Evolutionary conservation across 2,329 filamentous ascomycete genomes (phyloP).

Genomic region (Ophiostoma himal-ulmi): DNA sequence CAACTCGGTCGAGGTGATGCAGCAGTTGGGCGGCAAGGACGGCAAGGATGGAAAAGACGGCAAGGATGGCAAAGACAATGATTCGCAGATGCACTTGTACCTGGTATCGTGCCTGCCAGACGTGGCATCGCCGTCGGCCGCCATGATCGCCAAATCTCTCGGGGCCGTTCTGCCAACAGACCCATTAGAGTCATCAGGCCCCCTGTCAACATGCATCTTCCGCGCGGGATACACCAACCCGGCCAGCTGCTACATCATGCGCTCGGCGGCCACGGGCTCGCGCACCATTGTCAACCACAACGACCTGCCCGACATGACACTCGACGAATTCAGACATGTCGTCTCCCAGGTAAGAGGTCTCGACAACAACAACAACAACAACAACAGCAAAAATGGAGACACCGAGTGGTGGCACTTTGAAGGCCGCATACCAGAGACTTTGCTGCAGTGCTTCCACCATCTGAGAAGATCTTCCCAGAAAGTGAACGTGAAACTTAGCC

Average conservation of each 20-base stretch:
- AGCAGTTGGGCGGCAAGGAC: constrained; percentile 48
- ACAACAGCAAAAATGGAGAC: constrained; percentile 27
- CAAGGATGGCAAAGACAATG: neutral
- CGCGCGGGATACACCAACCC: constrained; percentile 49
- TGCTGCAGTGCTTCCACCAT: constrained; percentile 52
- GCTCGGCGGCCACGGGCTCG: constrained; percentile 52
- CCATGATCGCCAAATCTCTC: constrained; percentile 41
- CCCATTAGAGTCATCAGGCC: constrained; percentile 36
- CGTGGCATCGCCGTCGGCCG: constrained; percentile 44
- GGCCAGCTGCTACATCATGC: constrained; percentile 64
- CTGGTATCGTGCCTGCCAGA: constrained; percentile 51
- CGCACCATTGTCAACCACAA: constrained; percentile 68
- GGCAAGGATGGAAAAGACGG: no score
- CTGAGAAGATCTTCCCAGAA: constrained; percentile 31
- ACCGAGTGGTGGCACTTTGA: constrained; percentile 66
- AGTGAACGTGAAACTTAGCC: constrained; percentile 44
- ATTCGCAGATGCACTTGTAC: constrained; percentile 38
- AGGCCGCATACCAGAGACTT: constrained; percentile 60
- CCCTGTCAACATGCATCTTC: constrained; percentile 51
- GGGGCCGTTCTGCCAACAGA: constrained; percentile 19
- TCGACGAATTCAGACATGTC: constrained; percentile 47
- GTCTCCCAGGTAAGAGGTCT: constrained; percentile 27
- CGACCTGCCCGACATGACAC: constrained; percentile 61
- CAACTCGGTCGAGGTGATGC: constrained; percentile 65
- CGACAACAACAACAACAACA: constrained; percentile 29